Evolutionary conservation across 768 basidiomycete species (phyloP).

Genomic region (Pisolithus marmoratus): DNA sequence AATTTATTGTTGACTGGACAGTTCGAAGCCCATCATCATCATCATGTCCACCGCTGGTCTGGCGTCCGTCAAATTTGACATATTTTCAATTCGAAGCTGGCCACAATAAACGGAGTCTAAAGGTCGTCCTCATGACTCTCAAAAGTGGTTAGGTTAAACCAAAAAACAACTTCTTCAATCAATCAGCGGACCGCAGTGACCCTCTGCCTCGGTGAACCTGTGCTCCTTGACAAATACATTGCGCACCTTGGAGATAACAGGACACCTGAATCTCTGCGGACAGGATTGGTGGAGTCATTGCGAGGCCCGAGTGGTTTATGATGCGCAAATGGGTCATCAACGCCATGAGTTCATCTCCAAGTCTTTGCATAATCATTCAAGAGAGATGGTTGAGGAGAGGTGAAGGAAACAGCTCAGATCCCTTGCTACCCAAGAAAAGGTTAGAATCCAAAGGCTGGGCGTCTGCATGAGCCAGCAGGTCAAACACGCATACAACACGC

Average conservation of each 20-base stretch:
- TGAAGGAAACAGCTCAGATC: background rate
- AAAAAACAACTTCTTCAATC: slow-evolving; percentile 10
- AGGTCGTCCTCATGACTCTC: slow-evolving; percentile 1
- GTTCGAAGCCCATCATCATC: background rate
- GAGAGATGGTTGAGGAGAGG: background rate
- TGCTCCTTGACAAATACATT: slow-evolving; percentile 17
- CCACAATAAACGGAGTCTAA: slow-evolving; percentile 12
- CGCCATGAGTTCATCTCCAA: background rate
- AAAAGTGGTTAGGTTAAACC: background rate
- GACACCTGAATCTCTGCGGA: slow-evolving; percentile 3
- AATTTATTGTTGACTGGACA: too few species aligned
- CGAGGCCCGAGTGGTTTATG: background rate
- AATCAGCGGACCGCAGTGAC: slow-evolving; percentile 13
- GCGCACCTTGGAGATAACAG: slow-evolving; percentile 9
- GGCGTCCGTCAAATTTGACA: slow-evolving; percentile 19
- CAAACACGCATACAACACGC: slow-evolving; percentile 15
- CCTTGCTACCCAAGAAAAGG: too few species aligned
- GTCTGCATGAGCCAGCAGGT: background rate
- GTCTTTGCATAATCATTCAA: background rate
- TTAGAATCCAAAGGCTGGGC: background rate
- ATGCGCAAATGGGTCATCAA: background rate
- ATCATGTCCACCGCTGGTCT: background rate
- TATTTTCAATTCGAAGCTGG: slow-evolving; percentile 26
- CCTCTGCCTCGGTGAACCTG: slow-evolving; percentile 28
- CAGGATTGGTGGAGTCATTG: background rate